These are phyloP conservation scores for Diplodia mutila DNA, from an alignment of 2,329 filamentous ascomycete genomes.

Conservation along the genomic window DNA sequence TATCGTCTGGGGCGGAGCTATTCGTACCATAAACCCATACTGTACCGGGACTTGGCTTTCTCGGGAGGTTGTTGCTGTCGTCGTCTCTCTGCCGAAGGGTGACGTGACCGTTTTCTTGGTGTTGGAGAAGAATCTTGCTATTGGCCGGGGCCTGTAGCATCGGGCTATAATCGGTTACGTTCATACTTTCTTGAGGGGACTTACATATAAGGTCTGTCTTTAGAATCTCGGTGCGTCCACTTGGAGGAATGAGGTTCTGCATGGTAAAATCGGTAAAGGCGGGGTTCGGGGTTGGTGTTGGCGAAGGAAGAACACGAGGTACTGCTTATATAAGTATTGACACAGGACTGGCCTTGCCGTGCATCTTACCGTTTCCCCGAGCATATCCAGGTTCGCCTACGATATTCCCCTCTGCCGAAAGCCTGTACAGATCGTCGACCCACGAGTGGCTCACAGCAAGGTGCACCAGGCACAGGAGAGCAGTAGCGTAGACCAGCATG, in stretches of 20 bases:
- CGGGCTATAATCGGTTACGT: background rate
- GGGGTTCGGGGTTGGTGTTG: background rate
- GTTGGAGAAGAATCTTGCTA: background rate
- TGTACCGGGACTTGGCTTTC: background rate
- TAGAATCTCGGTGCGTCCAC: background rate
- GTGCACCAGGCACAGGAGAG: too few species aligned
- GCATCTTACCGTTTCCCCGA: too few species aligned
- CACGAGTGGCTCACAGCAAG: too few species aligned
- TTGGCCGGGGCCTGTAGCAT: background rate
- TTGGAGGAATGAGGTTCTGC: background rate
- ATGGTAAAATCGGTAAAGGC: background rate
- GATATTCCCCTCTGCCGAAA: too few species aligned
- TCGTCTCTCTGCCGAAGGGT: slow-evolving; percentile 42
- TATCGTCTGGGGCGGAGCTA: background rate
- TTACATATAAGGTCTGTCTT: background rate
- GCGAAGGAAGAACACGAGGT: too few species aligned
- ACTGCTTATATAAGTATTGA: too few species aligned
- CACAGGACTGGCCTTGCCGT: too few species aligned
- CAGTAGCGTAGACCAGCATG: too few species aligned
- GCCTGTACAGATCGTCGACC: too few species aligned
- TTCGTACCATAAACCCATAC: background rate
- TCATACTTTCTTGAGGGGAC: background rate
- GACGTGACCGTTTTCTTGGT: background rate
- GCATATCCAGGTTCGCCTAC: too few species aligned
- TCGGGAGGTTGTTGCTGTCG: background rate